Conservation (phyloP, 129 eudicot genomes). For the Escallonia rubra region DNA sequence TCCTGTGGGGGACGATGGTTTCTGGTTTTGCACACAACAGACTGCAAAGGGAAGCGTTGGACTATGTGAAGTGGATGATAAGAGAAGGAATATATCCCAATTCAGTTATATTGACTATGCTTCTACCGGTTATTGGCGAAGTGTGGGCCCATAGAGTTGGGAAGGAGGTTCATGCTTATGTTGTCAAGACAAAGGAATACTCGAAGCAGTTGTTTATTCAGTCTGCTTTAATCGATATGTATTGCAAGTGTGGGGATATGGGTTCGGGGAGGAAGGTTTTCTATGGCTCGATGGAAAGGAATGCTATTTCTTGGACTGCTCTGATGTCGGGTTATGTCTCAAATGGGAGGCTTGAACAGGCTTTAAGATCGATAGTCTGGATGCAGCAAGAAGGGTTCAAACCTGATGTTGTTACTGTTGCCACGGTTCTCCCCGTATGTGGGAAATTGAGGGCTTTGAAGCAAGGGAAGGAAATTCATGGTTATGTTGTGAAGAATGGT, state of each 20-base stretch:
- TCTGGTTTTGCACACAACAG: constrained; percentile 83
- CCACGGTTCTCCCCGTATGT: constrained; percentile 75
- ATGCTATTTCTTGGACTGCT: constrained; percentile 78
- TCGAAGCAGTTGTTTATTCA: constrained; percentile 62
- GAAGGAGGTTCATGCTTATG: constrained; percentile 71
- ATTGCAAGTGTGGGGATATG: constrained; percentile 86
- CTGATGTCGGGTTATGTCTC: constrained; percentile 66
- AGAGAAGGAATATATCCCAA: constrained; percentile 43
- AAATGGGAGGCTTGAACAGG: constrained; percentile 67
- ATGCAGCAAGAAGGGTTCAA: constrained; percentile 93
- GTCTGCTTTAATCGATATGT: constrained; percentile 78
- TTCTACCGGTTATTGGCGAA: constrained; percentile 68
- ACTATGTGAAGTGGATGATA: constrained; percentile 61
- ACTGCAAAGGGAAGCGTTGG: constrained; percentile 55
- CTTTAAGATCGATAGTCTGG: constrained; percentile 64
- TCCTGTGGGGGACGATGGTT: constrained; percentile 83
- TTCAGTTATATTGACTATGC: constrained; percentile 55
- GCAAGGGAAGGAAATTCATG: constrained; percentile 80
- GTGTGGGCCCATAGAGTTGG: constrained; percentile 45
- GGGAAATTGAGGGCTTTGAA: constrained; percentile 59
- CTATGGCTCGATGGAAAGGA: constrained; percentile 62
- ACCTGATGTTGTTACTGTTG: constrained; percentile 76
- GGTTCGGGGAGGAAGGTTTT: constrained; percentile 68
- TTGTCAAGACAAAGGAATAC: constrained; percentile 66
- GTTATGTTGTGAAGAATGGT: constrained; percentile 53